These are phyloP conservation scores for Nothomitra cinnamomea DNA, from an alignment of 2,329 filamentous ascomycete species.

Conservation along the genomic window DNA sequence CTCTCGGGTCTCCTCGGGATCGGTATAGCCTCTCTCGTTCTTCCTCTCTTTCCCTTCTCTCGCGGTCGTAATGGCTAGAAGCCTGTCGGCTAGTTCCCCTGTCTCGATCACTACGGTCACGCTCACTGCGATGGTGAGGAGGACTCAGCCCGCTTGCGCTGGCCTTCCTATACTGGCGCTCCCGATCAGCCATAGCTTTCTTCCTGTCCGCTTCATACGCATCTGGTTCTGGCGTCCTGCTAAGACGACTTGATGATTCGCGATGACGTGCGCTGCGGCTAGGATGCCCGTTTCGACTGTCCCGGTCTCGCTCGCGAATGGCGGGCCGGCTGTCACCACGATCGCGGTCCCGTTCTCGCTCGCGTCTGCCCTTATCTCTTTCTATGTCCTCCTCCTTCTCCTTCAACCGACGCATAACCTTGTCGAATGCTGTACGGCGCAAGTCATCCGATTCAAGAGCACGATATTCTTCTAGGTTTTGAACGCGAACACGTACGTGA, in stretches of 20 bases:
- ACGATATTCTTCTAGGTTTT: conserved; percentile 69
- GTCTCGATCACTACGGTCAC: conserved; percentile 21
- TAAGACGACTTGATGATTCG: conserved; percentile 34
- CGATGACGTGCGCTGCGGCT: conserved; percentile 35
- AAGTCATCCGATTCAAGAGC: conserved; percentile 69
- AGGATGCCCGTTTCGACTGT: conserved; percentile 22
- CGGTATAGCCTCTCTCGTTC: conserved; percentile 80
- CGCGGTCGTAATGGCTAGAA: conserved; percentile 59
- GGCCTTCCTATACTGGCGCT: conserved; percentile 78
- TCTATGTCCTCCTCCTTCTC: conserved; percentile 80
- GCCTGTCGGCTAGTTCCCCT: conserved; percentile 41
- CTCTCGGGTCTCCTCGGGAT: conserved; percentile 60
- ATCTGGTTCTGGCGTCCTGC: conserved; percentile 81
- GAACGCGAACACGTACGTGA: conserved; percentile 61
- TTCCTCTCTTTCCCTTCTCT: conserved; percentile 73
- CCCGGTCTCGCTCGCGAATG: conserved; percentile 38
- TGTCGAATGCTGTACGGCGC: conserved; percentile 74
- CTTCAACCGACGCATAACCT: conserved; percentile 73
- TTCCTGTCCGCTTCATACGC: conserved; percentile 90
- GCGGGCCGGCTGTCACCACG: conserved; percentile 34
- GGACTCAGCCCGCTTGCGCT: conserved; percentile 46
- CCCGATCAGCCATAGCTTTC: conserved; percentile 83
- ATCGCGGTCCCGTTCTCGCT: conserved; percentile 24
- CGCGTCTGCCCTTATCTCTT: conserved; percentile 28
- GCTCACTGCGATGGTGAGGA: conserved; percentile 20